These are phyloP conservation scores for Pythium aristosporum DNA, from an alignment of 352 stramenopile species.

Conservation along the genomic window DNA sequence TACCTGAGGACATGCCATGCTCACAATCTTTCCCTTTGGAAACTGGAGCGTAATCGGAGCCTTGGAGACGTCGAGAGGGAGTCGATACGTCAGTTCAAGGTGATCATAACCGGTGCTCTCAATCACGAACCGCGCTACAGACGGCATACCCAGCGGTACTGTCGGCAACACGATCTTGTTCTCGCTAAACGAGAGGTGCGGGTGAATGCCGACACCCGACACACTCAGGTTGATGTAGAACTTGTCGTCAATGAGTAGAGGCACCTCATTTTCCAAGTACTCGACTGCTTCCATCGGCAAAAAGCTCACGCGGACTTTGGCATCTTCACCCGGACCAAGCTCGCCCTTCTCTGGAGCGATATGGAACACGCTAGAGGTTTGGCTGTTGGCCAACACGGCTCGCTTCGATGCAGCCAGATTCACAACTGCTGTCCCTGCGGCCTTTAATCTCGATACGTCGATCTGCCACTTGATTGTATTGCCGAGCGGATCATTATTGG, in stretches of 20 bases:
- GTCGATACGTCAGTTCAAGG: constrained; percentile 83
- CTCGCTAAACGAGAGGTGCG: constrained; percentile 89
- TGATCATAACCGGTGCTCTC: constrained; percentile 91
- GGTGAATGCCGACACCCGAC: constrained; percentile 85
- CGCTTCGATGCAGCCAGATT: constrained; percentile 24
- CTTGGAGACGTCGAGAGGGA: constrained; percentile 72
- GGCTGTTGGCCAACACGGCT: constrained; percentile 29
- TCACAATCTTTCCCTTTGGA: constrained; percentile 86
- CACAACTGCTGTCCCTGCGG: constrained; percentile 15
- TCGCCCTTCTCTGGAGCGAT: constrained; percentile 79
- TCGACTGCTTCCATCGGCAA: constrained; percentile 71
- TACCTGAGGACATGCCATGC: constrained; percentile 75
- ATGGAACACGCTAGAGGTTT: constrained; percentile 68
- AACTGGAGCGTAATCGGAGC: constrained; percentile 87
- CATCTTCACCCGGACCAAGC: constrained; percentile 72
- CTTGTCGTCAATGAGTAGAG: constrained; percentile 62
- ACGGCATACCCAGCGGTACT: constrained; percentile 84
- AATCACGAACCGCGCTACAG: constrained; percentile 67
- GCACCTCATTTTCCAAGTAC: constrained; percentile 76
- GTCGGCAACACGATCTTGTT: constrained; percentile 86
- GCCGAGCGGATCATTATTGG: constrained; percentile 53
- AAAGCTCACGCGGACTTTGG: constrained; percentile 86
- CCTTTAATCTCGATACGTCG: constrained; percentile 51
- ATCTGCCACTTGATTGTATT: constrained; percentile 75
- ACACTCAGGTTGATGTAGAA: constrained; percentile 86